Conservation (phyloP, 2,329 filamentous ascomycete genomes). For the Apiospora koreana region DNA sequence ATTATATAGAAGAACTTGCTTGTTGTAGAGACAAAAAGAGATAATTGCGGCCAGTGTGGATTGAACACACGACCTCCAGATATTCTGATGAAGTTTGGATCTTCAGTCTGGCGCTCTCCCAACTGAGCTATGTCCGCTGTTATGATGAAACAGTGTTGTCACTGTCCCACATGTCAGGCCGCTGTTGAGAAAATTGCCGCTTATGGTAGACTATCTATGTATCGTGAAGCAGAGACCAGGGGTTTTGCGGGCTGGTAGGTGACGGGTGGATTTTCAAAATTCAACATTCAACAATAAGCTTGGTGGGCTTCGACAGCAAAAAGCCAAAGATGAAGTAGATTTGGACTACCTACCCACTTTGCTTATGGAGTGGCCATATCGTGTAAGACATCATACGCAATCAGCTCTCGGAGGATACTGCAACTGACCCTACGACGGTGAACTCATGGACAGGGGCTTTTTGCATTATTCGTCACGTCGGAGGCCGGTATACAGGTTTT, state of each 20-base stretch:
- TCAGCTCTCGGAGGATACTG: no score
- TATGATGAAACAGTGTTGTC: not conserved
- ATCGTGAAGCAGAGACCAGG: not conserved
- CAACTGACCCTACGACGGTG: no score
- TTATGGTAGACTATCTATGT: not conserved
- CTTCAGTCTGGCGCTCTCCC: conserved; percentile 13
- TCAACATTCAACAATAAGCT: not conserved
- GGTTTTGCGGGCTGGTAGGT: not conserved
- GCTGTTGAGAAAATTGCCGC: not conserved
- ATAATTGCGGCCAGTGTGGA: conserved; percentile 9
- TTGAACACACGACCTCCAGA: conserved; percentile 13
- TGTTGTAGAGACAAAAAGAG: not conserved
- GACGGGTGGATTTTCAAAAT: not conserved
- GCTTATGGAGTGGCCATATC: no score
- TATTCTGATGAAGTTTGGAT: not conserved
- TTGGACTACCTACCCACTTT: no score
- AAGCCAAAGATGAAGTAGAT: no score
- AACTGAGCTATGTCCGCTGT: conserved; percentile 13
- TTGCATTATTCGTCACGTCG: no score
- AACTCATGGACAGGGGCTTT: no score
- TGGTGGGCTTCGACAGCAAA: no score
- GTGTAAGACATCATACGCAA: no score
- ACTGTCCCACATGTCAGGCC: not conserved
- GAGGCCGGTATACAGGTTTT: no score
- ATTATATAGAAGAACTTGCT: no score